Evolutionary conservation across 179 eudicot species (phyloP), one percentile per base, ranked within the genome.

Genomic region (Amaranthus tricolor): DNA sequence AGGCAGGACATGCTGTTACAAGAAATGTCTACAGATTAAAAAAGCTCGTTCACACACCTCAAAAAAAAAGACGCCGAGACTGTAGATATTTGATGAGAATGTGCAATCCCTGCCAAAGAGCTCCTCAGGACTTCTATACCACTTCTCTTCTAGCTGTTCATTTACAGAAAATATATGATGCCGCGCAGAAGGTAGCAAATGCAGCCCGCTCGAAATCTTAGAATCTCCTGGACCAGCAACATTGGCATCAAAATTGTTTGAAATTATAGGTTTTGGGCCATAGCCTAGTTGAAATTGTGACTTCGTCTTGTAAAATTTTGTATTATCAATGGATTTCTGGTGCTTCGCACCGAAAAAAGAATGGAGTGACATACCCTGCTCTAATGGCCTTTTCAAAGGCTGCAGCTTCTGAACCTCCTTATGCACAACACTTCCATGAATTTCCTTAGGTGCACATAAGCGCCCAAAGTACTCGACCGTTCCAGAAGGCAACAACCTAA

Each of bases 81-180:
- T 82, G 79, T 93, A 95, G 66, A 95, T 85, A 80, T 95, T 95
- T 62, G 99, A 91, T 17, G 92, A 84, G 78, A 82, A 83, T 49
- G 87, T 84, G 80, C 87, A 89, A 44, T 70, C 82, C 84, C 81
- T 82, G 73, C 85, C 90, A 72, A 53, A 77, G 67, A 82, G 76
- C 81, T 85, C 87, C 85, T 93, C 99, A 4, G 98, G 98, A 82
- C 94, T 87, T 71, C 88, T 73, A 82, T 95, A 95, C 99, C 99
- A 95, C 58, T 86, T 87, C 82, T 81, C 94, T 81, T 95, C 99
- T 64, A 83, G 74, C 66, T 78, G 80, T 80, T 68, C 81, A 72
- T 79, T 82, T 47, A n/a, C 87, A 79, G 76, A 85, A 62, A 80
- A 53, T 56, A 78, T 73, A 56, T 60, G 76, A 66, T 70, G 74